phyloP scores from a whole-genome alignment of 768 basidiomycete species.

The Auriscalpium microsporum region DNA sequence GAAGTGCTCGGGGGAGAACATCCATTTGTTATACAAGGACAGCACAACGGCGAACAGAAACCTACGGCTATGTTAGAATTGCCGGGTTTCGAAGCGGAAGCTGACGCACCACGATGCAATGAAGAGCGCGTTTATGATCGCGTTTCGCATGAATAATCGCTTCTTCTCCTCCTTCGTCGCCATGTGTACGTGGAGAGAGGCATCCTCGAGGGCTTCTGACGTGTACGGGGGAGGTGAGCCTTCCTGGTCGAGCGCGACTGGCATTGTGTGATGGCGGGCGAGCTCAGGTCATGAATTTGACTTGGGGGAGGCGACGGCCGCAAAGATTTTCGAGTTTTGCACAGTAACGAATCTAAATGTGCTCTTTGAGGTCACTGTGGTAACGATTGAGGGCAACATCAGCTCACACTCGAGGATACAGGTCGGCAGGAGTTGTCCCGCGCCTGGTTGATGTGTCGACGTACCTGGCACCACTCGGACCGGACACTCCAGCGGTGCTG shows the following conservation, averaged over 20 bases:
- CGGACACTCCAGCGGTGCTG: too few species aligned
- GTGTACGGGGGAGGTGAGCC: not conserved
- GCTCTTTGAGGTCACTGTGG: too few species aligned
- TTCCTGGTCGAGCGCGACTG: not conserved
- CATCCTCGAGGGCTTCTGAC: not conserved
- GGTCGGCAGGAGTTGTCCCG: too few species aligned
- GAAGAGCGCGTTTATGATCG: constrained; percentile 69
- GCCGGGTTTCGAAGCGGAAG: not conserved
- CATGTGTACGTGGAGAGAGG: constrained; percentile 31
- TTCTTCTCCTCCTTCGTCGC: constrained; percentile 67
- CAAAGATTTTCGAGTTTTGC: too few species aligned
- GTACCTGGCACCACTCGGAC: too few species aligned
- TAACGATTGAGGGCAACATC: too few species aligned
- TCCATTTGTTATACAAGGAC: constrained; percentile 97
- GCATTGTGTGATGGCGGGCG: too few species aligned
- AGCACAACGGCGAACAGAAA: constrained; percentile 85
- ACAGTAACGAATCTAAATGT: too few species aligned
- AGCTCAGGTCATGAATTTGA: too few species aligned
- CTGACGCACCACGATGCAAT: constrained; percentile 74
- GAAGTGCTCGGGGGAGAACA: constrained; percentile 81
- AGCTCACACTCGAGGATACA: too few species aligned
- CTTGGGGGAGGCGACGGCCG: too few species aligned
- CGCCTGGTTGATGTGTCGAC: too few species aligned
- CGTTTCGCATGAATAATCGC: constrained; percentile 74
- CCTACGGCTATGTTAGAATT: constrained; percentile 37